Base-by-base conservation (phyloP, 257 asterid genomes). In the Solanum infundibuliforme region DNA sequence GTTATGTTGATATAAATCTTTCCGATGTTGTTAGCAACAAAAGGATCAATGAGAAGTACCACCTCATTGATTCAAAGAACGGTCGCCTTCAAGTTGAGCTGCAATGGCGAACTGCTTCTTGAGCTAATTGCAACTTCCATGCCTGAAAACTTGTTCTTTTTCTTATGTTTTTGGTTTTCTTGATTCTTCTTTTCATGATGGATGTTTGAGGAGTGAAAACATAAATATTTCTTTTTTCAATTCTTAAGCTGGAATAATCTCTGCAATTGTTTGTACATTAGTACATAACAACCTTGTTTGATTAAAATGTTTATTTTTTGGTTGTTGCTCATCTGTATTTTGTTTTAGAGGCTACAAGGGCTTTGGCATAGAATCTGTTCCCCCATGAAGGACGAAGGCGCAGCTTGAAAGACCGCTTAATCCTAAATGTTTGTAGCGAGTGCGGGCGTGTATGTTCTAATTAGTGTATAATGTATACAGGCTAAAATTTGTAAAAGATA, bases 11-110 rank as follows among this genome's bases (percentile, higher is more conserved):
- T 90, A 91, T 92, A 87, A 86, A 52, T 83, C 93, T 92, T 35
- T 66, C 93, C 1, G 94, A 92, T 55, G 94, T 92, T 58, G 91
- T 91, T 84, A 88, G 72, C 89, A 92, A 92, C 90, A 91, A 75
- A 88, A 88, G 94, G 89, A 92, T 91, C 86, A 92, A 92, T 34
- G 92, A 88, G 84, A 92, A 87, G 92, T 92, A 75, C 91, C 90
- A 92, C 88, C 94, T 92, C 29, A 91, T 92, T 85, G 94, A 92
- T 84, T 92, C 94, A 46, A 92, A 86, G 89, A 90, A 92, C 5
- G 94, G 94, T 16, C 87, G 71, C 55, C 85, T 90, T 74, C 93
- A 92, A 74, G 86, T 92, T 5, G 94, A 91, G 88, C 88, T 92
- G 90, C 91, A 90, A 75, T 92, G 94, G 94, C 88, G 79, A 86